Conservation (phyloP, 2,329 filamentous ascomycete species). For the Cryphonectria nitschkei region DNA sequence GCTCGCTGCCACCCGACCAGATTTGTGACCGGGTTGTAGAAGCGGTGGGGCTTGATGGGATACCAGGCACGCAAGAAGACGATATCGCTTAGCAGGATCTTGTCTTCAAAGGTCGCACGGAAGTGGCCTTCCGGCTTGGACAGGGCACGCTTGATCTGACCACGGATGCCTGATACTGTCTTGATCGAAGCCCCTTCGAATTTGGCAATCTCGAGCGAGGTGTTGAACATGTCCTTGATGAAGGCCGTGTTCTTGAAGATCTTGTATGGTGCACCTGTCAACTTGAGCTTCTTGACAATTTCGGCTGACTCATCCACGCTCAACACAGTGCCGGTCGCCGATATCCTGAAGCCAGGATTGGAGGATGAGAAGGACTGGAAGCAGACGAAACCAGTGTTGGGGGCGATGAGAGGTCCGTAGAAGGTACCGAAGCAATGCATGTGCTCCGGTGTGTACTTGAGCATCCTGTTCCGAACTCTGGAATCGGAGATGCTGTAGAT, state of each 20-base stretch:
- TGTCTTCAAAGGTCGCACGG: constrained; percentile 97
- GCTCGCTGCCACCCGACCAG: constrained; percentile 91
- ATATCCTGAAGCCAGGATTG: constrained; percentile 89
- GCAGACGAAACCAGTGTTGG: constrained; percentile 93
- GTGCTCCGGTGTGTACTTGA: constrained; percentile 98
- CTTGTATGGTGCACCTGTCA: constrained; percentile 92
- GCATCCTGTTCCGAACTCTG: constrained; percentile 91
- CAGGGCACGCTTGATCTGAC: constrained; percentile 95
- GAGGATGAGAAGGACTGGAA: constrained; percentile 86
- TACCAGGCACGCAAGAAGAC: constrained; percentile 98
- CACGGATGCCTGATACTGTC: constrained; percentile 92
- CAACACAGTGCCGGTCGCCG: constrained; percentile 90
- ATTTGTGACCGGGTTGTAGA: constrained; percentile 96
- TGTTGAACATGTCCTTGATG: constrained; percentile 98
- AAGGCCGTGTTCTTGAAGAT: constrained; percentile 99
- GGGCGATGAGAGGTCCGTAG: constrained; percentile 91
- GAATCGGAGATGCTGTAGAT: constrained; percentile 96
- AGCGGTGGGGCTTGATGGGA: constrained; percentile 89
- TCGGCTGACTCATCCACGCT: constrained; percentile 95
- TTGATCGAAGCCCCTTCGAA: constrained; percentile 96
- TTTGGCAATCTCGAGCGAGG: constrained; percentile 91
- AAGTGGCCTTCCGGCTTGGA: constrained; percentile 94
- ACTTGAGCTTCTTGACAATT: constrained; percentile 99
- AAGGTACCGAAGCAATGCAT: constrained; percentile 99
- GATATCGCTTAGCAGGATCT: constrained; percentile 94